Base-by-base conservation (phyloP, 176 grass and related monocot species). In the maize (Zea mays) region DNA sequence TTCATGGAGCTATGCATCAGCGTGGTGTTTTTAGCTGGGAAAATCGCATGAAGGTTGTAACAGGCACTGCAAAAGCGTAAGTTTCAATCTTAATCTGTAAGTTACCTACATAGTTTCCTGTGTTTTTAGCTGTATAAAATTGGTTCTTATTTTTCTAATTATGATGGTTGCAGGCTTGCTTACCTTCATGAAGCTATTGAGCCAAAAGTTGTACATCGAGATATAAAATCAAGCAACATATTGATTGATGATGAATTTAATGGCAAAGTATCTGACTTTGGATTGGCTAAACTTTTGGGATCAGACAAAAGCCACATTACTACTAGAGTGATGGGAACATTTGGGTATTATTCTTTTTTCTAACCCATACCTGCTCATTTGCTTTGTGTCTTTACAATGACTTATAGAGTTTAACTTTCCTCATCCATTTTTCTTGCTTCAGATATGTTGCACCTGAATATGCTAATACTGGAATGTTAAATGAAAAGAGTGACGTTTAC, bases 161-260 rank as follows among this genome's bases (percentile, higher is more conserved):
- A 17, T 78, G 71, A 81, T 86, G 51, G 34, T 75, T 87, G 62
- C 85, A 99, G 96, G 56, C 90, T 99, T 83, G 88, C 96, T 65
- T 99, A 99, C 87, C 90, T 99, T 72, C 96, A 99, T 83, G 96
- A 99, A 88, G 96, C 92, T 50, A 99, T 99, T 81, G 96, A 99
- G 70, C 96, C 96, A 45, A 99, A 99, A 90, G 90, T 96, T 82
- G 90, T 99, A 67, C 96, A 99, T 61, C 90, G 96, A 27, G 96
- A 99, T 92, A 96, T 99, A 77, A 99, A 99, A 81, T 96, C 96
- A 44, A 99, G 96, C 76, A 99, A 99, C 44, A 99, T 99, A 73
- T 89, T 99, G 86, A 99, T 99, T 69, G 92, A 99, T 63, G 82
- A 90, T 85, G 96, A 96, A 71, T 99, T 93, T 63, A 99, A 90